phyloP scores from a whole-genome alignment of 129 eudicot genomes.

The Artemisia tridentata region DNA sequence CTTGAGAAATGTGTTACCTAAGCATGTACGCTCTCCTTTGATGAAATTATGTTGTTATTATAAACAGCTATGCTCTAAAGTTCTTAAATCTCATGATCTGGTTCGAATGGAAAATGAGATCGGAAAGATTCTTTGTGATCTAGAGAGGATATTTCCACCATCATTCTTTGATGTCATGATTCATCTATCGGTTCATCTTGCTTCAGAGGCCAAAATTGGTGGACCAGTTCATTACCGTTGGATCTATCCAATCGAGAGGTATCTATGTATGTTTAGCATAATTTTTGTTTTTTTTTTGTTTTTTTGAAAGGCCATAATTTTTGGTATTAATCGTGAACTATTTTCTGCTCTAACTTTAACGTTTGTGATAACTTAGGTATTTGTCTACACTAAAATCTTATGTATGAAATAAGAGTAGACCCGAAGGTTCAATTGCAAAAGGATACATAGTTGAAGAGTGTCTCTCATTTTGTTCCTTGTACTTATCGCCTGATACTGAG shows the following conservation, averaged over 20 bases:
- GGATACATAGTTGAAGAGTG: background rate
- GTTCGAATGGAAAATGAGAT: no score
- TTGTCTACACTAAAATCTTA: conserved; percentile 12
- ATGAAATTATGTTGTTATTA: no score
- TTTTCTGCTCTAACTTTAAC: background rate
- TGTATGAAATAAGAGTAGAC: conserved; percentile 25
- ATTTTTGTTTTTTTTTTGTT: no score
- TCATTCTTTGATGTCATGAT: no score
- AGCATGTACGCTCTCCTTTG: no score
- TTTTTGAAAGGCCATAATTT: no score
- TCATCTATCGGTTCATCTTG: conserved; percentile 26
- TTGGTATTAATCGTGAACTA: background rate
- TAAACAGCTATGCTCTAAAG: no score
- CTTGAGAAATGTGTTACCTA: no score
- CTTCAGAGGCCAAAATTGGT: conserved; percentile 8
- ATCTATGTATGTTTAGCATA: no score
- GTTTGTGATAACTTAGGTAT: background rate
- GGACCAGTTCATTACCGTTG: conserved; percentile 14
- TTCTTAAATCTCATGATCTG: no score
- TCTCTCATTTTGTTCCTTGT: background rate
- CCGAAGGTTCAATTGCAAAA: conserved; percentile 31
- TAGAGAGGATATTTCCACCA: no score
- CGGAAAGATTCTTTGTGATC: no score
- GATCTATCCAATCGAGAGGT: conserved; percentile 24
- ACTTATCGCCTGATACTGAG: background rate